Base-by-base conservation (phyloP, 306 rosid species). In the Cicer pinnatifidum region DNA sequence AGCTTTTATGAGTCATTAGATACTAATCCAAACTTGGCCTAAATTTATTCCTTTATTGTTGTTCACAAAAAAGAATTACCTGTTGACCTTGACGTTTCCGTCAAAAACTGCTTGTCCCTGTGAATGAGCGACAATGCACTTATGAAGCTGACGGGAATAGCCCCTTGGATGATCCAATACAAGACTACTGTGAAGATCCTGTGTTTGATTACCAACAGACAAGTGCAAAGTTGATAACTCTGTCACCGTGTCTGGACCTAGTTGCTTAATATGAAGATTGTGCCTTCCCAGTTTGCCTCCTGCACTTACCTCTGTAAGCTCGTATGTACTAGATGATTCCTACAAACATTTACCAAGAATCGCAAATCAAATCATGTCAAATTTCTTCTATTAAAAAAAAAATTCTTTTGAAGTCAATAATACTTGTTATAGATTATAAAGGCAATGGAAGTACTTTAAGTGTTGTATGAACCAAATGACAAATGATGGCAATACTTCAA, bases 221-320 rank as follows among this genome's bases (percentile, higher is more conserved):
- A 94, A 77, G 77, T 94, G 99, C 67, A 94, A 60, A 6, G 99
- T 85, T 11, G 97, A 89, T 80, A 94, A 69, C 67, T 89, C 90
- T 0, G 97, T 94, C 12, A 75, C 75, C 0, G 99, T 94, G 41
- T 91, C 90, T 0, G 97, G 91, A 65, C 99, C 99, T 59, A 89
- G 59, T 75, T 94, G 99, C 58, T 89, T 88, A 50, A 94, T 83
- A 82, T 87, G 92, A 61, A 94, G 84, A 86, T 94, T 94, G 84
- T 94, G 99, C 74, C 99, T 82, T 70, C 99, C 81, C 60, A 94
- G 73, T 78, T 84, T 91, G 71, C 95, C 99, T 52, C 99, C 99
- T 0, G 86, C 80, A 79, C 99, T 94, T 8, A 88, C 83, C 86
- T 94, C 99, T 2, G 79, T 77, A 20, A 94, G 92, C 83, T 91